Conservation (phyloP, 2,329 filamentous ascomycete genomes). For the Penicillium fuscoglaucum region DNA sequence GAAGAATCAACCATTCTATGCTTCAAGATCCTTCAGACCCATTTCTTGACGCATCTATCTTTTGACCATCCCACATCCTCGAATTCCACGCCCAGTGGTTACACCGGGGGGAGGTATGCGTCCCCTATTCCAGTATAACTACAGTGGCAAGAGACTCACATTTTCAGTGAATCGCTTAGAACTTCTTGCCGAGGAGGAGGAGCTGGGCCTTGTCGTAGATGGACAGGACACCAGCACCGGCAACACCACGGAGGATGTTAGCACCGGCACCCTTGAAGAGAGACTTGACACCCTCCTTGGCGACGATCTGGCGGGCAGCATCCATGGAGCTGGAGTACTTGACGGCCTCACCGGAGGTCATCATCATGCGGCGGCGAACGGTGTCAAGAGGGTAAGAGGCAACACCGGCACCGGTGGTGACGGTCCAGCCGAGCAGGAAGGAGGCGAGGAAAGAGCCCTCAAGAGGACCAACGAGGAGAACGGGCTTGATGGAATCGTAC, state of each 20-base stretch:
- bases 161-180: conserved; percentile 60
- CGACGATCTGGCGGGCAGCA: conserved; percentile 93
- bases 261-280: conserved; percentile 99
- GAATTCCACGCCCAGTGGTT: conserved; percentile 31
- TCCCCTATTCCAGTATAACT: conserved; percentile 29
- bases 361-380: conserved; percentile 99
- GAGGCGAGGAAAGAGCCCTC: conserved; percentile 99
- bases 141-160: conserved; percentile 21
- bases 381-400: conserved; percentile 99
- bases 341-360: conserved; percentile 93
- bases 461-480: conserved; percentile 85
- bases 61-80: conserved; percentile 39
- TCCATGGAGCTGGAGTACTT: conserved; percentile 99
- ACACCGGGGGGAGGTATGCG: conserved; percentile 29
- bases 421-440: conserved; percentile 96
- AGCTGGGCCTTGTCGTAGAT: conserved; percentile 99
- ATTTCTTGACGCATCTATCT: conserved; percentile 48
- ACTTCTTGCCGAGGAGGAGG: conserved; percentile 99
- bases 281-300: conserved; percentile 94
- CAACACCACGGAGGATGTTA: conserved; percentile 99
- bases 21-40: conserved; percentile 43
- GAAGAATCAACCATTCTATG: conserved; percentile 46
- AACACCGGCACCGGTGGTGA: conserved; percentile 99
- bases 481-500: conserved; percentile 99
- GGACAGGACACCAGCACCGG: conserved; percentile 99